A percentile compares a stretch with the other conserved stretches of the same genome.
phyloP scores from a whole-genome alignment of 257 asterid genomes.

The Nyctanthes arbortristis region DNA sequence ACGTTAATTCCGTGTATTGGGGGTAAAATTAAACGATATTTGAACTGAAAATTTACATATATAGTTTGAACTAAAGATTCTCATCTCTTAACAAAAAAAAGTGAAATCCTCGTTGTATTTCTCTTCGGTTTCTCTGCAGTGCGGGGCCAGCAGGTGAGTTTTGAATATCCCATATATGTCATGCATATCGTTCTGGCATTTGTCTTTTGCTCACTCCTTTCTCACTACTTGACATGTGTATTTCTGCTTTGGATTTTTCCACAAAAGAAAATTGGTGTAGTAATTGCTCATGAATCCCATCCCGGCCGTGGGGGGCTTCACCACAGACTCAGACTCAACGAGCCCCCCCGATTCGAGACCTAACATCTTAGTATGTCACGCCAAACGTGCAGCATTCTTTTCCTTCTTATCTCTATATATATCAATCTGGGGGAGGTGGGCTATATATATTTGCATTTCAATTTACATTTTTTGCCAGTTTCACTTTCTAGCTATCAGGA shows the following conservation, averaged over 20 bases:
- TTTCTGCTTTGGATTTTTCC: constrained; percentile 22
- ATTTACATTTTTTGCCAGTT: background rate
- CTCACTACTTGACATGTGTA: constrained; percentile 31
- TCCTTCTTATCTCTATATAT: background rate
- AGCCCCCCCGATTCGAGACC: too few species aligned
- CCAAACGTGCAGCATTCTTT: background rate
- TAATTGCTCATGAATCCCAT: constrained; percentile 16
- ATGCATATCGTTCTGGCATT: constrained; percentile 18
- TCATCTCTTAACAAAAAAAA: too few species aligned
- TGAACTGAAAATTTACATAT: too few species aligned
- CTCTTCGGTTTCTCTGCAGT: background rate
- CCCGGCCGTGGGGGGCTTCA: background rate
- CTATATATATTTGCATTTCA: background rate
- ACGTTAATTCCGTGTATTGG: too few species aligned
- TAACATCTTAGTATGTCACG: constrained; percentile 29
- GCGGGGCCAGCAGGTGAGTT: constrained; percentile 12
- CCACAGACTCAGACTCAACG: constrained; percentile 33
- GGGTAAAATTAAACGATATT: too few species aligned
- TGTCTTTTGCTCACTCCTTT: constrained; percentile 27
- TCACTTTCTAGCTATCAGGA: background rate
- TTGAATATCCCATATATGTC: constrained; percentile 1
- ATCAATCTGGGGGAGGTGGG: background rate
- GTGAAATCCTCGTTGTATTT: constrained; percentile 9
- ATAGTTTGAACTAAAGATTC: constrained; percentile 9
- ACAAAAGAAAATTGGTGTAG: background rate